Percentiles rank a stretch among this genome's conserved stretches.
phyloP scores from a whole-genome alignment of 768 basidiomycete species.

The button mushroom (Agaricus bisporus) region DNA sequence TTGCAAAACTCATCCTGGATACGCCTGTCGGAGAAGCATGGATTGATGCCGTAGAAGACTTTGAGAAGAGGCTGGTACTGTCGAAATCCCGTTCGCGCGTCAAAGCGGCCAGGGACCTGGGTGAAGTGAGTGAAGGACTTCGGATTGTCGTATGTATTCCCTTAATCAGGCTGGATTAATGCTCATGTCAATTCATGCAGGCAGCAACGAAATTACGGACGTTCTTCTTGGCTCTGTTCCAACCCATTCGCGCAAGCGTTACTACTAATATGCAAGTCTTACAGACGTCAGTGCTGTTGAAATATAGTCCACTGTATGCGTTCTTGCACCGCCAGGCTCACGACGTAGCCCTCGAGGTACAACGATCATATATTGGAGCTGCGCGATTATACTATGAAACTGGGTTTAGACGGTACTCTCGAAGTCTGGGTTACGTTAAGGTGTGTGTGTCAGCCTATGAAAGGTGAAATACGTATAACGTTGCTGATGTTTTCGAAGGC shows the following conservation, averaged over 20 bases:
- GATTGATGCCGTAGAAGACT: slow-evolving; percentile 74
- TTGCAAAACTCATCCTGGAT: slow-evolving; percentile 77
- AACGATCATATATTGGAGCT: slow-evolving; percentile 76
- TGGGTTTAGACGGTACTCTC: slow-evolving; percentile 82
- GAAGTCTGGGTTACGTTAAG: slow-evolving; percentile 77
- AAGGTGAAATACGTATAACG: background rate
- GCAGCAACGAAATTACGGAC: slow-evolving; percentile 83
- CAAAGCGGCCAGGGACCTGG: slow-evolving; percentile 79
- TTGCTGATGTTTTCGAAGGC: slow-evolving; percentile 32
- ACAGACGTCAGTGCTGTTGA: slow-evolving; percentile 81
- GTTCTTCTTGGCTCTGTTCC: slow-evolving; percentile 80
- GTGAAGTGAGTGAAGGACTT: slow-evolving; percentile 79
- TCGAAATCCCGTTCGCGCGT: slow-evolving; percentile 73
- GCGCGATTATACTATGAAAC: slow-evolving; percentile 95
- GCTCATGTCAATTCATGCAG: slow-evolving; percentile 30
- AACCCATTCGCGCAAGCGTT: slow-evolving; percentile 76
- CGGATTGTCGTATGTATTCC: slow-evolving; percentile 68
- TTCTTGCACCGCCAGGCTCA: slow-evolving; percentile 84
- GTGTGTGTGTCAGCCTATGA: slow-evolving; percentile 27
- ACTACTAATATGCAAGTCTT: slow-evolving; percentile 91
- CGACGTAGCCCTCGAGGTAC: slow-evolving; percentile 79
- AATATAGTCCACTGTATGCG: slow-evolving; percentile 73
- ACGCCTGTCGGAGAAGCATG: slow-evolving; percentile 84
- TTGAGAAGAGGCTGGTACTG: slow-evolving; percentile 68
- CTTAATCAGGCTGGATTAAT: background rate